A percentile compares a stretch with the other conserved stretches of the same genome.
Evolutionary conservation across 2,329 filamentous ascomycete genomes (phyloP).

Genomic region (Ophiosphaerella narmari): DNA sequence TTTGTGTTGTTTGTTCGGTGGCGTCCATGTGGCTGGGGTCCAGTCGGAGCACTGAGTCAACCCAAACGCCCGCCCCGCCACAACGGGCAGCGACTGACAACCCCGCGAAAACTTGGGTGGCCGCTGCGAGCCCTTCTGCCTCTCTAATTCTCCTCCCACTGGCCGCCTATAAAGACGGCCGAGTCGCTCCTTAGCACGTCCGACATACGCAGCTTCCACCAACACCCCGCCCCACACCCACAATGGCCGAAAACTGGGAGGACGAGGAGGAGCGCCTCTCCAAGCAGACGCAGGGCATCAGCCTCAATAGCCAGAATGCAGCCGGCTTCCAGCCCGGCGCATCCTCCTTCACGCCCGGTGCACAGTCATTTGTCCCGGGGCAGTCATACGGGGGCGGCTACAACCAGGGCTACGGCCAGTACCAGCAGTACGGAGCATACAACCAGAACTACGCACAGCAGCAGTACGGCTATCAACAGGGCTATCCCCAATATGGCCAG

Average conservation of each 20-base stretch:
- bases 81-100: slow-evolving; percentile 10
- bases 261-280: slow-evolving; percentile 84
- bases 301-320: slow-evolving; percentile 35
- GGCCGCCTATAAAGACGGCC: slow-evolving; percentile 8
- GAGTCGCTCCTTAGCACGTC: slow-evolving; percentile 10
- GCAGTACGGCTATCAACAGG: slow-evolving; percentile 52
- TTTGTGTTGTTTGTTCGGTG: background rate
- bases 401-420: slow-evolving; percentile 38
- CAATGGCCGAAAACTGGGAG: slow-evolving; percentile 92
- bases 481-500: slow-evolving; percentile 53
- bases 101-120: slow-evolving; percentile 25
- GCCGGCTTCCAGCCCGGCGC: slow-evolving; percentile 66
- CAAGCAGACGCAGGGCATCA: slow-evolving; percentile 59
- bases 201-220: background rate
- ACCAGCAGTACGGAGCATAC: slow-evolving; percentile 56
- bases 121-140: slow-evolving; percentile 26
- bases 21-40: background rate
- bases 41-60: slow-evolving; percentile 7
- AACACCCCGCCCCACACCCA: slow-evolving; percentile 15
- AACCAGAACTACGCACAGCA: slow-evolving; percentile 48
- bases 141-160: slow-evolving; percentile 14
- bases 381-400: slow-evolving; percentile 62
- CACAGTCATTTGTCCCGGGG: slow-evolving; percentile 72
- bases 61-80: slow-evolving; percentile 9
- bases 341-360: slow-evolving; percentile 73